Base-by-base conservation (phyloP, 2,329 filamentous ascomycete species). In the Trichoderma oligosporum region DNA sequence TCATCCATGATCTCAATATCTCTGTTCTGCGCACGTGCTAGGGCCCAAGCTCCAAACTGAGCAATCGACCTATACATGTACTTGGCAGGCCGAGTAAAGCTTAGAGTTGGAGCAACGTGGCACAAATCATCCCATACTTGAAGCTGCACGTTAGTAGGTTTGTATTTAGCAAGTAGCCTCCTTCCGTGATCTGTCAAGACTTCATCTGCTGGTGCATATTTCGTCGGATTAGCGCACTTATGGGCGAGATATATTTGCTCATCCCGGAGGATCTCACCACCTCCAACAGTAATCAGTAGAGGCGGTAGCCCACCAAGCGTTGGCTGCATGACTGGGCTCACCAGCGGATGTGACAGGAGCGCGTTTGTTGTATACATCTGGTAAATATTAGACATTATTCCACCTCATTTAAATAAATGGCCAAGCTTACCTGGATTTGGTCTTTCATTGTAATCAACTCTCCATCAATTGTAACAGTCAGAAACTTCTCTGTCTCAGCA, bases 61-160 rank as follows among this genome's bases (percentile, higher is more conserved):
- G 94, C 89, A 52, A 97, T 85, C 1, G 90, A 89, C 46, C 93
- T 83, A 70, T 91, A 97, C 91, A 97, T 97, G 73, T 88, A 89
- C 70, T 97, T 97, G 44, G 93, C 94, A 0, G 94, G 94, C n/a
- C 87, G 82, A 0, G 93, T 97, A 70, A 96, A 97, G 65, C 90
- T 96, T n/a, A 97, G 79, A 0, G 92, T 97, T 1, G 93, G 90
- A 0, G 88, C 86, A 5, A 96, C 92, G 68, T 97, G 93, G 66
- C 94, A 97, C 2, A 97, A 76, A 65, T 96, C 89, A 58, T 97
- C 93, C 92, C 93, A 97, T 1, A 97, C 87, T 69, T 97, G 94
- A 2, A 99, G 79, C 68, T 97, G 91, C 0, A 97, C 93, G 64
- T 96, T 84, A 0, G 94, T 99, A 0, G 91, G 89, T 57, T 84